Conservation (phyloP, 2,329 filamentous ascomycete species). For the Aspergillus awamori region DNA sequence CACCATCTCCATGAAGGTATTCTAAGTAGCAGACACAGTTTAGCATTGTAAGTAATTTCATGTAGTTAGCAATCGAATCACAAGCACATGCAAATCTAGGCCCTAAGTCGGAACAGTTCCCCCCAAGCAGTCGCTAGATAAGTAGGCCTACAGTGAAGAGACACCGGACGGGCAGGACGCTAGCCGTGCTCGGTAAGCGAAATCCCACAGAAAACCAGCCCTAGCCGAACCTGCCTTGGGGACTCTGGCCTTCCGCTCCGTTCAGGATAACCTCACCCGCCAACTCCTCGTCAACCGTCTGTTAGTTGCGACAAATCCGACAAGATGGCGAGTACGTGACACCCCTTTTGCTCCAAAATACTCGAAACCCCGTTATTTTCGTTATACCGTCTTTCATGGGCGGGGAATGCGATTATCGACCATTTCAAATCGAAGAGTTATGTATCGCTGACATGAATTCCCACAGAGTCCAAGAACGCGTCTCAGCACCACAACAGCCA, state of each 20-base stretch:
- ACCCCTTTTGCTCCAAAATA: slow-evolving; percentile 4
- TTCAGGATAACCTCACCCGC: slow-evolving; percentile 42
- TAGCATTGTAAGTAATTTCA: too few species aligned
- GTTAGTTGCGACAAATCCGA: slow-evolving; percentile 45
- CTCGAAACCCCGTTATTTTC: background rate
- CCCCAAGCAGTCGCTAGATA: background rate
- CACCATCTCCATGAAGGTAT: background rate
- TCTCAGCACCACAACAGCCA: slow-evolving; percentile 98
- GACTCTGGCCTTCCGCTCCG: slow-evolving; percentile 33
- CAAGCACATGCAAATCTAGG: background rate
- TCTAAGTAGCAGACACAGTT: background rate
- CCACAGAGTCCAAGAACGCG: slow-evolving; percentile 97
- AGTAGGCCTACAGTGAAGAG: background rate
- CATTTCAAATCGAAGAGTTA: background rate
- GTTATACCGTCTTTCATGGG: background rate
- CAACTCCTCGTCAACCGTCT: slow-evolving; percentile 41
- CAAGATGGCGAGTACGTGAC: slow-evolving; percentile 52
- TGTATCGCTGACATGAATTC: slow-evolving; percentile 32
- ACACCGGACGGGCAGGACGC: slow-evolving; percentile 14
- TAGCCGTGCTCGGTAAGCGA: slow-evolving; percentile 41
- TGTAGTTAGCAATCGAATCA: too few species aligned
- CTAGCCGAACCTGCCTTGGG: slow-evolving; percentile 35
- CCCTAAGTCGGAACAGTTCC: background rate
- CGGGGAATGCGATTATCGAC: background rate
- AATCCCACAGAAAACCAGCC: slow-evolving; percentile 45